phyloP scores from a whole-genome alignment of 1,284 basidiomycete genomes.

The Boletus mariae region DNA sequence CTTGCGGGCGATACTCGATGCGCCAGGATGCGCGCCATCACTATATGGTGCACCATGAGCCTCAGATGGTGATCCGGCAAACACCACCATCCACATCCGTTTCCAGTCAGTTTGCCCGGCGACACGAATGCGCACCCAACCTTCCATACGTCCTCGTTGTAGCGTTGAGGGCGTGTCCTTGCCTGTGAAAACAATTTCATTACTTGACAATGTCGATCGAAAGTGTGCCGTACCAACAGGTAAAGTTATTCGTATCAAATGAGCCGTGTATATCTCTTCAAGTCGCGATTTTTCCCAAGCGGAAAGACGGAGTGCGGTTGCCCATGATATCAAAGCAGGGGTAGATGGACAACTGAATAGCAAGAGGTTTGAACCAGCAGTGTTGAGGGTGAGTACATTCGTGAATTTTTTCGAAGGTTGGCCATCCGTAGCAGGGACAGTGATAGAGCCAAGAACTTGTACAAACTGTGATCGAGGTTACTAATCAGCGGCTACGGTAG shows the following conservation, averaged over 20 bases:
- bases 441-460: slow-evolving; percentile 71
- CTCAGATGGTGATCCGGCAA: slow-evolving; percentile 38
- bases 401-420: slow-evolving; percentile 55
- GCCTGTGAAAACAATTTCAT: slow-evolving; percentile 40
- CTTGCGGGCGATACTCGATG: slow-evolving; percentile 36
- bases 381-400: slow-evolving; percentile 91
- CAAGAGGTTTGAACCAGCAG: slow-evolving; percentile 88
- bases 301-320: slow-evolving; percentile 84
- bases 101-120: slow-evolving; percentile 98
- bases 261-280: slow-evolving; percentile 97
- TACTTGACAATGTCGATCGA: background rate
- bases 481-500: slow-evolving; percentile 1
- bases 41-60: slow-evolving; percentile 7
- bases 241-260: slow-evolving; percentile 78
- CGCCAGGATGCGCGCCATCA: slow-evolving; percentile 13
- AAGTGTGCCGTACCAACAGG: slow-evolving; percentile 43
- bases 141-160: slow-evolving; percentile 77
- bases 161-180: slow-evolving; percentile 67
- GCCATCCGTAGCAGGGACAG: slow-evolving; percentile 48
- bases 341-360: slow-evolving; percentile 83
- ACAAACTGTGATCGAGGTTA: slow-evolving; percentile 50
- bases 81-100: slow-evolving; percentile 83
- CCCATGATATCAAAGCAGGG: slow-evolving; percentile 80
- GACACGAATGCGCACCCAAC: slow-evolving; percentile 88
- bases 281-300: slow-evolving; percentile 95